A percentile compares a stretch with the other conserved stretches of the same genome.
Evolutionary conservation across 2,329 filamentous ascomycete species (phyloP).

Genomic region (Fusarium tupiense): DNA sequence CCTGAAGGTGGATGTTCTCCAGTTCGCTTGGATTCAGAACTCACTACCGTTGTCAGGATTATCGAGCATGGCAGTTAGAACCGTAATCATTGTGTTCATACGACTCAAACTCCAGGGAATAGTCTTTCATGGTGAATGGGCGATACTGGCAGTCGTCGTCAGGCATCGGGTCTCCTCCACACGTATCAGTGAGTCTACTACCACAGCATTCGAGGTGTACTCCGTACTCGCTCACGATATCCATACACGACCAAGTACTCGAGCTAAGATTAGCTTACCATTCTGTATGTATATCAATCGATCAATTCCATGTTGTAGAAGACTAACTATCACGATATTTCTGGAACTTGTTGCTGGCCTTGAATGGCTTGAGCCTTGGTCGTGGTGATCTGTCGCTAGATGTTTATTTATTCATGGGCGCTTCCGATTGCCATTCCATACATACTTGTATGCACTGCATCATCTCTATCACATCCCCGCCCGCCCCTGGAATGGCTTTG

Average conservation of each 20-base stretch:
- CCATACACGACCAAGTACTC: not conserved
- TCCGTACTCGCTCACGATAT: not conserved
- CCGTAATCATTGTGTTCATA: not conserved
- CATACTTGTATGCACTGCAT: slow-evolving; percentile 8
- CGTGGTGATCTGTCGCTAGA: not conserved
- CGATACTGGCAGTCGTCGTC: not conserved
- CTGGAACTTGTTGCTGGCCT: not conserved
- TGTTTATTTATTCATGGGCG: not conserved
- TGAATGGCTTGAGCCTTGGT: not conserved
- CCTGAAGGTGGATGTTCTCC: slow-evolving; percentile 23
- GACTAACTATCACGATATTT: not conserved
- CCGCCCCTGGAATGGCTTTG: slow-evolving; percentile 27
- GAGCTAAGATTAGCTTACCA: not conserved
- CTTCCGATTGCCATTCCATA: slow-evolving; percentile 5
- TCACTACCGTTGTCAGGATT: slow-evolving; percentile 24
- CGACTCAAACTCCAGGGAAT: not conserved
- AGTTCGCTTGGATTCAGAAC: not conserved
- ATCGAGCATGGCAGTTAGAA: slow-evolving; percentile 20
- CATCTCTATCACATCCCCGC: slow-evolving; percentile 27
- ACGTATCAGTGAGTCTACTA: not conserved
- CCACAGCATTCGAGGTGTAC: not conserved
- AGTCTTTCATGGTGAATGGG: not conserved
- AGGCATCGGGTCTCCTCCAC: not conserved
- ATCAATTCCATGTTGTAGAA: not conserved
- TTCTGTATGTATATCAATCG: slow-evolving; percentile 13